Evolutionary conservation across 768 basidiomycete species (phyloP), one percentile per base, ranked within the genome.

Genomic region (Tulasnella sp.): DNA sequence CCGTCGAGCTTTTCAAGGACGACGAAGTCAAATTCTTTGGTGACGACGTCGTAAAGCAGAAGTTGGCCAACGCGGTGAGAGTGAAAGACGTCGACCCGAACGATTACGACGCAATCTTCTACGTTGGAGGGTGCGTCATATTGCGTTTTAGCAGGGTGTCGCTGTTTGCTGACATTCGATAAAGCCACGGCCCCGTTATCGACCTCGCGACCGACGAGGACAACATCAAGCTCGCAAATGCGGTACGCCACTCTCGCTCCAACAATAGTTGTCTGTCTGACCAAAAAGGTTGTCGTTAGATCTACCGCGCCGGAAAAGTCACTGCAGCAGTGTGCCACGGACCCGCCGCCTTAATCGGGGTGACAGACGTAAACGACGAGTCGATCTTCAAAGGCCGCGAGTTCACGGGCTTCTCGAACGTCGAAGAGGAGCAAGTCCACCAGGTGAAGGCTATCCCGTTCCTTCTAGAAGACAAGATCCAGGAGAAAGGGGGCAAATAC

Each of bases 311-410:
- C 8, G 80, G 78, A 40, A 87, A 86, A 70, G 68, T 82, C 60
- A 76, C 79, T 6, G 63, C 80, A 2, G 84, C 84, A 2, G 85
- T 90, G 25, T 89, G 86, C 72, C 87, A 89, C 69, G 87, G 86
- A 15, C 78, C 86, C 52, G 83, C 79, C 15, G 83, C 82, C 2
- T 72, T 87, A 21, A 76, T 81, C 12, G 71, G 71, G 19, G 81
- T 69, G 2, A 76, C 73, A 4, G 79, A 80, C 61, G 69, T 70
- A 4, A 65, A 74, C 15, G 80, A 80, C 41, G 77, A 79, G 60
- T 79, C 83, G 1, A 82, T 87, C 61, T 80, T 87, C 65, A 71
- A 69, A 2, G 82, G 79, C 12, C 76, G 73, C 55, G 64, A 65
- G 14, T 70, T 71, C 49, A 86, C 86, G 0, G 83, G 78, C 27